phyloP scores from a whole-genome alignment of 2,329 filamentous ascomycete genomes.

The Botrytis aclada region DNA sequence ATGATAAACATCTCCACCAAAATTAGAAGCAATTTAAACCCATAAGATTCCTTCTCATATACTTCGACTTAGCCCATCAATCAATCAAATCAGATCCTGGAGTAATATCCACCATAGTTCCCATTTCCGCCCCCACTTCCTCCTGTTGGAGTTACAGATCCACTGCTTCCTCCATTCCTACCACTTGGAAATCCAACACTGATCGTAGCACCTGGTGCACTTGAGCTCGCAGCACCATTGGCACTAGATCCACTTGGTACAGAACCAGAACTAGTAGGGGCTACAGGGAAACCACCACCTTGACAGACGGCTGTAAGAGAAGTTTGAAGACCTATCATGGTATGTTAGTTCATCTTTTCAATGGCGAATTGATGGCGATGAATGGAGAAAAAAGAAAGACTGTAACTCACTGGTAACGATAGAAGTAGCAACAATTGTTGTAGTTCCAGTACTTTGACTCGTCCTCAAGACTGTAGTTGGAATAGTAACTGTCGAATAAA shows the following conservation, averaged over 20 bases:
- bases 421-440: slow-evolving; percentile 2
- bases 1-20: not conserved
- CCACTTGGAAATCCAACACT: not conserved
- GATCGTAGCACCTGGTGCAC: slow-evolving; percentile 3
- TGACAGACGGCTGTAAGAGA: slow-evolving; percentile 3
- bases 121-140: not conserved
- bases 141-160: not conserved
- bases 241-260: not conserved
- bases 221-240: slow-evolving; percentile 4
- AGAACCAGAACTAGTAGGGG: not conserved
- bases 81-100: not conserved
- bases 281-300: not conserved
- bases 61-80: not conserved
- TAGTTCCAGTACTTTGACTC: slow-evolving; percentile 1
- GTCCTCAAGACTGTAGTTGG: slow-evolving; percentile 12
- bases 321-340: not conserved
- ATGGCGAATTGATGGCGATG: not conserved
- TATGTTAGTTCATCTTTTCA: not conserved
- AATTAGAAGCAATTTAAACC: not conserved
- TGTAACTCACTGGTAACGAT: not conserved
- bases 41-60: not conserved
- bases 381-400: too few species aligned
- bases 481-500: slow-evolving; percentile 2
- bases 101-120: slow-evolving; percentile 5
- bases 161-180: not conserved